Conservation (phyloP, 1,139 yeast genomes). For the Hansenula sp. region DNA sequence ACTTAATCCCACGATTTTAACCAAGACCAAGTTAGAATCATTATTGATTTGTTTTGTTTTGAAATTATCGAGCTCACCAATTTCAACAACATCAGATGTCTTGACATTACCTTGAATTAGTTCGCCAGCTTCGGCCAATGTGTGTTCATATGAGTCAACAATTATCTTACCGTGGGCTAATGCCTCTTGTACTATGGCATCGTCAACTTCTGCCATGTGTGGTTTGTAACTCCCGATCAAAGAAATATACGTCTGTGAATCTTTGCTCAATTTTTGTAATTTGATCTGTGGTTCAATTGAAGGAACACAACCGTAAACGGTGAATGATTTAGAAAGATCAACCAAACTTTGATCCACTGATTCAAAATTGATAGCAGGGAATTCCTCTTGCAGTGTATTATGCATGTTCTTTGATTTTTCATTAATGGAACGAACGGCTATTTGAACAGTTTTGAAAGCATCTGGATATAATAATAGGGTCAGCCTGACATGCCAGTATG, state of each 20-base stretch:
- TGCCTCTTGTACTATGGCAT: slow-evolving; percentile 32
- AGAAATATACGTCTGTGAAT: slow-evolving; percentile 43
- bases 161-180: slow-evolving; percentile 35
- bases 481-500: slow-evolving; percentile 58
- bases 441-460: slow-evolving; percentile 34
- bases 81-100: slow-evolving; percentile 37
- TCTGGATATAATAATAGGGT: slow-evolving; percentile 39
- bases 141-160: slow-evolving; percentile 58
- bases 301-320: slow-evolving; percentile 61
- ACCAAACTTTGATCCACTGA: slow-evolving; percentile 23
- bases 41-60: slow-evolving; percentile 11
- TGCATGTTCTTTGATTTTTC: slow-evolving; percentile 37
- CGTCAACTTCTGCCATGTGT: slow-evolving; percentile 62
- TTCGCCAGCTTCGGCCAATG: slow-evolving; percentile 64
- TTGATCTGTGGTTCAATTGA: slow-evolving; percentile 45
- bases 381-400: slow-evolving; percentile 25
- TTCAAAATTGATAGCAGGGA: slow-evolving; percentile 20
- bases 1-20: slow-evolving; percentile 56
- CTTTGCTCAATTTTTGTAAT: slow-evolving; percentile 30
- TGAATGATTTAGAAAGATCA: slow-evolving; percentile 29
- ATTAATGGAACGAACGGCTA: slow-evolving; percentile 38
- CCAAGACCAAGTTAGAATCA: slow-evolving; percentile 33
- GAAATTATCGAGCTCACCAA: slow-evolving; percentile 32
- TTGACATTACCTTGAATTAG: slow-evolving; percentile 42
- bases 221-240: slow-evolving; percentile 70